Conservation (phyloP, 2,329 filamentous ascomycete species). For the Phialophora chinensis region DNA sequence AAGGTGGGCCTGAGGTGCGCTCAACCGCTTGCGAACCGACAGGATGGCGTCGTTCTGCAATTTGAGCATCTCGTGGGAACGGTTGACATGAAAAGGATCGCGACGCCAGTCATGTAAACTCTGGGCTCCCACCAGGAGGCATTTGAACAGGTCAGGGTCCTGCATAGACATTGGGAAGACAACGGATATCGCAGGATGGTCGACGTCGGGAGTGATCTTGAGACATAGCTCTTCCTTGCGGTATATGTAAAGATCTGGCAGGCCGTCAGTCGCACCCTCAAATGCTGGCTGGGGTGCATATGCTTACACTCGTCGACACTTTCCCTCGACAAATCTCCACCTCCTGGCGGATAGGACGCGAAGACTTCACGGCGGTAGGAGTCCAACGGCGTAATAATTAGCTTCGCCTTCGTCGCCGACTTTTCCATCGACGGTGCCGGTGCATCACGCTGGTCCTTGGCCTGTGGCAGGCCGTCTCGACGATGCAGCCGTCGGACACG, state of each 20-base stretch:
- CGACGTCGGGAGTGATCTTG: constrained; percentile 28
- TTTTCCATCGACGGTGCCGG: neutral
- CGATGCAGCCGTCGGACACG: constrained; percentile 8
- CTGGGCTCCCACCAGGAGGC: constrained; percentile 30
- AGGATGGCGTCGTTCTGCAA: constrained; percentile 30
- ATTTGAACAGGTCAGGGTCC: constrained; percentile 30
- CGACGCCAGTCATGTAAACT: constrained; percentile 34
- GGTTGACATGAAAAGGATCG: constrained; percentile 21
- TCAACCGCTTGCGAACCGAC: constrained; percentile 26
- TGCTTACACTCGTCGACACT: constrained; percentile 33
- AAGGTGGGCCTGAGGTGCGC: constrained; percentile 22
- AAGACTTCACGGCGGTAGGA: constrained; percentile 30
- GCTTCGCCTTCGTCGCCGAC: constrained; percentile 15
- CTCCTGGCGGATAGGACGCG: constrained; percentile 21
- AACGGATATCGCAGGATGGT: constrained; percentile 31
- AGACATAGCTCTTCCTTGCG: constrained; percentile 27
- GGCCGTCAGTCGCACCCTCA: neutral
- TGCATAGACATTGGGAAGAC: constrained; percentile 31
- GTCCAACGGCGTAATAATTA: constrained; percentile 28
- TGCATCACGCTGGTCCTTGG: constrained; percentile 1
- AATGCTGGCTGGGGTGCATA: neutral
- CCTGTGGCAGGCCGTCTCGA: constrained; percentile 4
- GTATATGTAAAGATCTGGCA: constrained; percentile 23
- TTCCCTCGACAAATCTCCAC: constrained; percentile 13
- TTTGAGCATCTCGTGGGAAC: constrained; percentile 20